Evolutionary conservation across 164 flowering plant genomes (phyloP).

Genomic region (Cinnamomum chago): DNA sequence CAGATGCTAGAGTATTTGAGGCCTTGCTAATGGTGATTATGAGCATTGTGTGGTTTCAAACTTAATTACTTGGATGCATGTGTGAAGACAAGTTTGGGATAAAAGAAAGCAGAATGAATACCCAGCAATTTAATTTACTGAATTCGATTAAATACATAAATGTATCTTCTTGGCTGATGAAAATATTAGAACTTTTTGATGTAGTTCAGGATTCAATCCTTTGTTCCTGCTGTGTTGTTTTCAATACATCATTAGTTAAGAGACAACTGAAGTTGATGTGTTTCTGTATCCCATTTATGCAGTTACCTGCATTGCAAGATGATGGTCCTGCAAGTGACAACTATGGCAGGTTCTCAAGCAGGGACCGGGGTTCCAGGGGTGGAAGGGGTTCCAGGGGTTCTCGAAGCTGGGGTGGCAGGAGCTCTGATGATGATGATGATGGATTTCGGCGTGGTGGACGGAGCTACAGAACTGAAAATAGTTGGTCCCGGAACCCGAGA

Average conservation of each 20-base stretch:
- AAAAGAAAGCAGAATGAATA: too few relatives aligned
- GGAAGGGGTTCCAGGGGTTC: conserved; percentile 50
- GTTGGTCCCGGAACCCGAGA: conserved; percentile 47
- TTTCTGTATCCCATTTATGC: conserved; percentile 14
- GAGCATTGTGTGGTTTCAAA: neutral
- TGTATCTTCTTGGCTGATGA: neutral
- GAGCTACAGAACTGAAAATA: conserved; percentile 36
- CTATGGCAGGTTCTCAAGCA: conserved; percentile 75
- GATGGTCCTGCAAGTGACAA: conserved; percentile 82
- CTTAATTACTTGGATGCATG: neutral
- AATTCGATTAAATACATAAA: too few relatives aligned
- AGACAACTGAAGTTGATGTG: neutral
- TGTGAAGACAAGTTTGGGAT: neutral
- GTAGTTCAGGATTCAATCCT: neutral
- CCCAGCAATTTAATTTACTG: too few relatives aligned
- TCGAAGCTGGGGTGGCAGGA: conserved; percentile 48
- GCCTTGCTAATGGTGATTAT: neutral
- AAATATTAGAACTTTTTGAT: neutral
- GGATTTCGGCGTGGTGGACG: conserved; percentile 56
- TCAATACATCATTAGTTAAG: neutral
- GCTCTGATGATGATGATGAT: conserved; percentile 37
- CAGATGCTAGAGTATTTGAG: neutral
- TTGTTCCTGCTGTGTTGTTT: neutral
- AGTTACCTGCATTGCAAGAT: conserved; percentile 97
- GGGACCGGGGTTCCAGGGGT: conserved; percentile 51